These are phyloP conservation scores for Phytopythium aichiense DNA, from an alignment of 352 stramenopile species.

Conservation along the genomic window DNA sequence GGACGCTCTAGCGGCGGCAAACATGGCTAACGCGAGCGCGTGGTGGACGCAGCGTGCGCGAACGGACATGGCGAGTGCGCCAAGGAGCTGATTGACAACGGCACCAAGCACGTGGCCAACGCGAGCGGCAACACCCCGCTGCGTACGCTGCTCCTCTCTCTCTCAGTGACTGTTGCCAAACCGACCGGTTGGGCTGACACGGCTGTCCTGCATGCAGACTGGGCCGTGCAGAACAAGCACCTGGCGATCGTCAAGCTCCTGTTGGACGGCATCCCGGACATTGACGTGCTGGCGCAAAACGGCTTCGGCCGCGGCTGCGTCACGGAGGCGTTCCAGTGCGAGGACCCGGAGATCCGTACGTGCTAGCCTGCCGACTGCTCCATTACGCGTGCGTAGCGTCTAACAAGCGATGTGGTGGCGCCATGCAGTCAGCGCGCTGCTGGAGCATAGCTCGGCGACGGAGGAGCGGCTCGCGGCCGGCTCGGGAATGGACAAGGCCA, in stretches of 20 bases:
- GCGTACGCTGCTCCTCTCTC: slow-evolving; percentile 32
- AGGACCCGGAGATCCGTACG: slow-evolving; percentile 83
- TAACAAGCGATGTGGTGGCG: neutral
- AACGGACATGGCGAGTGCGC: slow-evolving; percentile 72
- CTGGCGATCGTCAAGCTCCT: slow-evolving; percentile 74
- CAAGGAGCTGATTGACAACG: slow-evolving; percentile 48
- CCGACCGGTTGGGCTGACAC: neutral
- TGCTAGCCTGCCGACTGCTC: slow-evolving; percentile 1
- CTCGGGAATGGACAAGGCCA: slow-evolving; percentile 65
- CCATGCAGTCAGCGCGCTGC: slow-evolving; percentile 51
- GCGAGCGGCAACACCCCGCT: slow-evolving; percentile 71
- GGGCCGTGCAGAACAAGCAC: slow-evolving; percentile 87
- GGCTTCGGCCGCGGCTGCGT: slow-evolving; percentile 75
- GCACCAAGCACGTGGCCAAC: slow-evolving; percentile 60
- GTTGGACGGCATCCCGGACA: slow-evolving; percentile 54
- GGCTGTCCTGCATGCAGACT: slow-evolving; percentile 36
- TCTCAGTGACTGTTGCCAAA: too few species aligned
- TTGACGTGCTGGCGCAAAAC: slow-evolving; percentile 83
- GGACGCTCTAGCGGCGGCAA: neutral
- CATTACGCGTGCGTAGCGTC: slow-evolving; percentile 1
- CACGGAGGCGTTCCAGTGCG: slow-evolving; percentile 79
- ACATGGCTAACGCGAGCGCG: neutral
- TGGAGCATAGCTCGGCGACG: slow-evolving; percentile 76
- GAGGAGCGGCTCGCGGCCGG: slow-evolving; percentile 73
- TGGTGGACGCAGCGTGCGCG: slow-evolving; percentile 46